Evolutionary conservation across 208 protist genomes (phyloP), one percentile per base, ranked within the genome.

Genomic region (Leishmania major): DNA sequence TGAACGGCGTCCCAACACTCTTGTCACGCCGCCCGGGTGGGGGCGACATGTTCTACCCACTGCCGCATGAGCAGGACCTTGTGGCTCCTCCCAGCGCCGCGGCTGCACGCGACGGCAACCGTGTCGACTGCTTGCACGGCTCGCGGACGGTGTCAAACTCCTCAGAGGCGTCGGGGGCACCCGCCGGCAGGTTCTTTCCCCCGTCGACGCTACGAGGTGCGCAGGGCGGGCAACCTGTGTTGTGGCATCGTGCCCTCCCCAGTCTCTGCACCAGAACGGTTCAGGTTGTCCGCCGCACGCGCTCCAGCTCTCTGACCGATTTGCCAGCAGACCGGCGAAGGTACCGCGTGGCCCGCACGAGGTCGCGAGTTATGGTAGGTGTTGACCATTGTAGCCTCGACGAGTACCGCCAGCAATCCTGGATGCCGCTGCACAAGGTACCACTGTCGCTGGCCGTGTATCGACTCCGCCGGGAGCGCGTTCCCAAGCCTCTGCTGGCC

Each of bases 41-140:
- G 0, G 93, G 95, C 6, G 93, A 96, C 72, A 91, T 97, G 84
- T 98, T 98, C 83, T 95, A 94, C 76, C 88, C 90, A 15, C 85
- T 97, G 71, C 93, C 94, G 17, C 91, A 95, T 75, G 93, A 95
- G 76, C 62, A 81, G 62, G 82, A 84, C 40, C 79, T 83, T 31
- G 70, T 89, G 71, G 70, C 59, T 35, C 57, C 83, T 15, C n/a
- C 4, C 13, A 77, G 35, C 40, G 75, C 75, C 69, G 2, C 47
- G 1, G 2, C 45, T 2, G 43, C 60, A 6, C 7, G 31, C 15
- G 35, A 80, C 11, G 35, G 22, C 43, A 31, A 43, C 47, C n/a
- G 4, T 74, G 25, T 25, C n/a, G 28, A 19, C 70, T 40, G 28
- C 2, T 28, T 31, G 35, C 17, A 57, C 1, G n/a, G 10, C 73